Percentiles rank a stretch among this genome's conserved stretches.
Evolutionary conservation across 345 rosid species (phyloP).

Genomic region (Adansonia digitata): DNA sequence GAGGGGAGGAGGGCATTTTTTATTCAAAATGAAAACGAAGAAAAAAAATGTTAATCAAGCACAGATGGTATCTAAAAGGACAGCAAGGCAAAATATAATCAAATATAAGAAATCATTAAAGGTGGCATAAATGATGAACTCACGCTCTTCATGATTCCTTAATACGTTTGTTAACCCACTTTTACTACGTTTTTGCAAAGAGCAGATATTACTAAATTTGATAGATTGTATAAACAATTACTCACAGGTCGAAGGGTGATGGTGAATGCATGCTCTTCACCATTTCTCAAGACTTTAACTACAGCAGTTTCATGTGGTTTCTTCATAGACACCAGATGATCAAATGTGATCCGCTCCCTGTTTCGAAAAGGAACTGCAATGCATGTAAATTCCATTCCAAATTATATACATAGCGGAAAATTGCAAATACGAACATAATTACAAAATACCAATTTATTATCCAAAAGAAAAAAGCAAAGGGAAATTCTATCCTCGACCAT

Average conservation of each 20-base stretch:
- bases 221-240: slow-evolving; percentile 12
- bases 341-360: slow-evolving; percentile 80
- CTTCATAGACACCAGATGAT: slow-evolving; percentile 90
- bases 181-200: neutral
- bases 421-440: neutral
- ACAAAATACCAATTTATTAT: neutral
- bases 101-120: neutral
- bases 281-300: slow-evolving; percentile 63
- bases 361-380: slow-evolving; percentile 77
- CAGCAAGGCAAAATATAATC: neutral
- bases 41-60: neutral
- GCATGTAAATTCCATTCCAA: slow-evolving; percentile 11
- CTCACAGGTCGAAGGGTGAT: slow-evolving; percentile 66
- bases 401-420: slow-evolving; percentile 11
- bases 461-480: neutral
- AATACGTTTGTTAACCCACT: neutral
- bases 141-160: neutral
- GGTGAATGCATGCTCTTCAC: slow-evolving; percentile 50
- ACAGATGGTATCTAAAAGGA: neutral
- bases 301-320: slow-evolving; percentile 66
- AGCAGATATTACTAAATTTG: neutral
- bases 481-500: neutral
- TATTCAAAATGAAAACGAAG: neutral
- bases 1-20: neutral
- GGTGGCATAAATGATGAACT: neutral